Percentiles rank a stretch among this genome's conserved stretches.
phyloP scores from a whole-genome alignment of 257 asterid species.

The Asclepias syriaca region DNA sequence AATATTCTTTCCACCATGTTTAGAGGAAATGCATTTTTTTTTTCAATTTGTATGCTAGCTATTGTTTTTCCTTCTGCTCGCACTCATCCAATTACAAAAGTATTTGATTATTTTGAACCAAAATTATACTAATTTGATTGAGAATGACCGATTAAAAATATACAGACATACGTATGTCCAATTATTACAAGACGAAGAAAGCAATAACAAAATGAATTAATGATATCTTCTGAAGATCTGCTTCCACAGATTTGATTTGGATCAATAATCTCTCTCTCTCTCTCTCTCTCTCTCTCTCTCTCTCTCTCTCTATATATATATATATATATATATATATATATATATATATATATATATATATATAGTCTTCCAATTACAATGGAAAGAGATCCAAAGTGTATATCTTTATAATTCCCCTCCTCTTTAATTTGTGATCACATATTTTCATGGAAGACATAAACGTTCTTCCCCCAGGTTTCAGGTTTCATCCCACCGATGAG shows the following conservation, averaged over 20 bases:
- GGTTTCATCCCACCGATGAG: slow-evolving; percentile 39
- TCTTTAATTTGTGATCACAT: background rate
- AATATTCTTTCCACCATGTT: background rate
- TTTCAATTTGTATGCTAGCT: background rate
- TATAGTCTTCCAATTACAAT: background rate
- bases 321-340: background rate
- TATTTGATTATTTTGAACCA: background rate
- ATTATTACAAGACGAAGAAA: background rate
- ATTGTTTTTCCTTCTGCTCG: too few relatives aligned
- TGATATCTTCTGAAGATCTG: slow-evolving; percentile 2
- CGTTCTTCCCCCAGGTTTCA: slow-evolving; percentile 35
- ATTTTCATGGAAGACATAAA: slow-evolving; percentile 19
- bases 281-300: too few relatives aligned
- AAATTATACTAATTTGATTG: background rate
- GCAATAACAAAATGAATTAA: background rate
- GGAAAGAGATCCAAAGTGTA: background rate
- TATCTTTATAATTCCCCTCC: too few relatives aligned
- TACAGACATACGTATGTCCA: background rate
- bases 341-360: background rate
- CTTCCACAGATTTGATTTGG: background rate
- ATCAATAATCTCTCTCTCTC: background rate
- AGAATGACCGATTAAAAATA: too few relatives aligned
- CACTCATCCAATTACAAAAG: background rate
- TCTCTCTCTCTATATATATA: too few relatives aligned
- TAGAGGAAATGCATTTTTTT: background rate